A percentile compares a stretch with the other conserved stretches of the same genome.
phyloP scores from a whole-genome alignment of 2,329 filamentous ascomycete species.

The Alternaria metachromatica region DNA sequence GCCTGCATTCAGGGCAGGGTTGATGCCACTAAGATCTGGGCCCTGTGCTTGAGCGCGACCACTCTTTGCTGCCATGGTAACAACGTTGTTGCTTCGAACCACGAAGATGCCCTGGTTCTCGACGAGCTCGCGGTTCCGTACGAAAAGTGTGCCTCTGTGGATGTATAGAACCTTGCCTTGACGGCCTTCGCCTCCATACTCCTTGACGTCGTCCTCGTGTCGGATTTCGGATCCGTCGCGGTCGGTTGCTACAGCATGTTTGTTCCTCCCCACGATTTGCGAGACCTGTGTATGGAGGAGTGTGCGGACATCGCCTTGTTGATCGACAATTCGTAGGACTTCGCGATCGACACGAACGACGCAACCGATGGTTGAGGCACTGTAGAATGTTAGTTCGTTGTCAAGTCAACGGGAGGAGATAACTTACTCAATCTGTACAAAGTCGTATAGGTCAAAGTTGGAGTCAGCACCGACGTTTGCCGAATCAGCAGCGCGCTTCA shows the following conservation, averaged over 20 bases:
- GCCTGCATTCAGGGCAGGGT: conserved; percentile 75
- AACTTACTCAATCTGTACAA: conserved; percentile 85
- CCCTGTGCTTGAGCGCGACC: conserved; percentile 75
- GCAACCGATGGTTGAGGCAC: conserved; percentile 85
- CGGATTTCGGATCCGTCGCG: conserved; percentile 92
- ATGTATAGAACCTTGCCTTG: conserved; percentile 93
- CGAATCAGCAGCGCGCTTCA: conserved; percentile 90
- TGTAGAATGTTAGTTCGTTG: conserved; percentile 34
- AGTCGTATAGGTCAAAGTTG: conserved; percentile 88
- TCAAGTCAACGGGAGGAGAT: neutral
- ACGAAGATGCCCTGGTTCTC: conserved; percentile 94
- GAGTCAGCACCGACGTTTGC: conserved; percentile 85
- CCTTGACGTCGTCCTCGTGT: conserved; percentile 88
- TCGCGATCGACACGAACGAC: conserved; percentile 96
- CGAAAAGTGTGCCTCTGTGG: conserved; percentile 88
- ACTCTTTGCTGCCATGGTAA: conserved; percentile 92
- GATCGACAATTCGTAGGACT: conserved; percentile 86
- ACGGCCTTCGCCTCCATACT: conserved; percentile 83
- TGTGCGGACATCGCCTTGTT: conserved; percentile 81
- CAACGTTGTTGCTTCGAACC: conserved; percentile 81
- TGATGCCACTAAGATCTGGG: conserved; percentile 88
- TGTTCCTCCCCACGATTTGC: conserved; percentile 83
- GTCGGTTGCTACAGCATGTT: conserved; percentile 88
- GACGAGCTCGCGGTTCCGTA: conserved; percentile 81
- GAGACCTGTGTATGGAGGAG: conserved; percentile 90